Evolutionary conservation across 352 stramenopile genomes (phyloP), one percentile per base, ranked within the genome.

Genomic region (Pythium monospermum): DNA sequence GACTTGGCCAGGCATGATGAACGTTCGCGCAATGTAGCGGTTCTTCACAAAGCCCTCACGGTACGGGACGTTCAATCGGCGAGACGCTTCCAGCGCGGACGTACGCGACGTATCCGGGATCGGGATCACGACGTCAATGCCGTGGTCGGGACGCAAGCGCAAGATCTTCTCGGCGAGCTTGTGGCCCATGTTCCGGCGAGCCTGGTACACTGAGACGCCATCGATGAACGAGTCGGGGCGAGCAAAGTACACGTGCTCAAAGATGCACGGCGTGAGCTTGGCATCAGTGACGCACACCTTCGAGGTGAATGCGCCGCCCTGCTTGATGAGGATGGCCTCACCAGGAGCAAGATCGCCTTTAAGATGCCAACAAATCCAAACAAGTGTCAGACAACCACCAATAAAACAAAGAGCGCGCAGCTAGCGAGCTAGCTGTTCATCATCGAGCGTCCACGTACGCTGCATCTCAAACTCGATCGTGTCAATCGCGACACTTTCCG

Each of bases 171-270:
- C 81, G 0, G 96, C 97, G 15, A 99, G 84, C 77, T 98, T 98
- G 62, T 91, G 83, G 49, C 97, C 97, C 96, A 99, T 99, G 59
- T 98, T 98, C 25, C 98, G 86, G 23, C 97, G 82, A 16, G 96
- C 92, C 66, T 98, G 89, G 76, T 99, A 99, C 11, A 99, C 96
- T 22, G 89, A 97, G 16, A 99, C 93, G 35, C 96, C 96, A 69
- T 99, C 96, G 68, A 99, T 98, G 61, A 99, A 97, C 40, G 93
- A 98, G 75, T 99, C 97, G 7, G 97, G 97, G 33, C 97, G 88
- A 2, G 96, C 94, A 79, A 99, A 99, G 76, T 99, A 99, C 32
- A 99, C 97, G 73, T 99, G 98, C 80, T 99, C 97, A 66, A 99
- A 99, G 60, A 99, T 98, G 69, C 97, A 99, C n/a, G 97, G 96